A percentile compares a stretch with the other conserved stretches of the same genome.
Evolutionary conservation across 441 rosid species (phyloP).

Genomic region (Pelargonium citronellum): DNA sequence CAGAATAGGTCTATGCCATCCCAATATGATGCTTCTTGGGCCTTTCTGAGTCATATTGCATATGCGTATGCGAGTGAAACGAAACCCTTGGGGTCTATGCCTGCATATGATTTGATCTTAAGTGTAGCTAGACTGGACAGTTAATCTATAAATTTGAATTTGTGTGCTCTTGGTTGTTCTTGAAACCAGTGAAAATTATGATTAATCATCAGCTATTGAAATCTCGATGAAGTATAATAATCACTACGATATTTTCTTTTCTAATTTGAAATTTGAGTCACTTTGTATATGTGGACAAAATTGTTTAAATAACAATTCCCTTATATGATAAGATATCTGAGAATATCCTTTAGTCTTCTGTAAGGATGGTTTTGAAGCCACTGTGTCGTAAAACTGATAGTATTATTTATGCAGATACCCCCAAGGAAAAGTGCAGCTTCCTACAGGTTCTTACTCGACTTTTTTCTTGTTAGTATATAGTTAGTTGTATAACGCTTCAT

Average conservation of each 20-base stretch:
- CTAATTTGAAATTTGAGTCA: background rate
- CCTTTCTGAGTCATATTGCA: too few species aligned
- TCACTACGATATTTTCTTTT: background rate
- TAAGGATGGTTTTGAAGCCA: background rate
- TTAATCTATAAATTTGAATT: background rate
- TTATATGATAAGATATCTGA: background rate
- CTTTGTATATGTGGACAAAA: background rate
- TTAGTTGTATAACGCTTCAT: background rate
- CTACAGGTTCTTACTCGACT: slow-evolving; percentile 55
- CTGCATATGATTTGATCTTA: background rate
- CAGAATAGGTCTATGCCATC: too few species aligned
- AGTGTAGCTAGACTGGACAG: background rate
- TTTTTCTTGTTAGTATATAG: slow-evolving; percentile 9
- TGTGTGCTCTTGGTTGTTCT: background rate
- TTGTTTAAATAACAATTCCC: background rate
- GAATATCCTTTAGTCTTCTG: background rate
- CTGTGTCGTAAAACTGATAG: slow-evolving; percentile 13
- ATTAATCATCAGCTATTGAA: background rate
- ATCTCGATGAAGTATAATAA: background rate
- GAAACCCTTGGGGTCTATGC: background rate
- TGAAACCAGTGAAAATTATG: background rate
- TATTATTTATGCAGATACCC: slow-evolving; percentile 75
- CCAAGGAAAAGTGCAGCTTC: slow-evolving; percentile 93
- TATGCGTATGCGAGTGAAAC: too few species aligned
- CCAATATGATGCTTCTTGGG: too few species aligned